Base-by-base conservation (phyloP, 495 filamentous ascomycete genomes). In the Penicillium odoratum region DNA sequence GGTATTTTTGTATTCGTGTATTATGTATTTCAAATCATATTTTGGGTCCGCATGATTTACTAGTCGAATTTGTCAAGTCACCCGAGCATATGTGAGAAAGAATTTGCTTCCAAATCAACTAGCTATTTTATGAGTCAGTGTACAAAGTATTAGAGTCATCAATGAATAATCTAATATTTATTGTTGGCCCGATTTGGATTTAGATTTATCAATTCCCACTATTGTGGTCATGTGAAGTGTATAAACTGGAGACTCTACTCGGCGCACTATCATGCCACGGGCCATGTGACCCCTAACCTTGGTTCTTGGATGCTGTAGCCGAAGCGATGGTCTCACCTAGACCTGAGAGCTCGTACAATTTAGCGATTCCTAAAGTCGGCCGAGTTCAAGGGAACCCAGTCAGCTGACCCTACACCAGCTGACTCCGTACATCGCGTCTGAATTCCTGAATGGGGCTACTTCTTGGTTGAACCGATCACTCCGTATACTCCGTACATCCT, bases 281-380 rank as follows among this genome's bases (percentile, higher is more conserved):
- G 48, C 28, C 48, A 50, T 50, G 48, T 50, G 48, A 50, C 48
- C 30, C 29, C 48, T 6, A 50, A 50, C 48, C 28, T 5, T 47
- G 44, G 44, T 47, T 47, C 21, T 15, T 40, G 2, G 18, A 13
- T 26, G 13, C 7, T 25, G 28, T 49, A 49, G 47, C 47, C 47
- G 47, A 49, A 49, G 47, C n/a, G 26, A 49, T 30, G 7, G 44
- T 47, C 44, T 47, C 21, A 47, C 44, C 18, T 40, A n/a, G 4
- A 11, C 15, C 38, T 4, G 38, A 3, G 4, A 2, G 21, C 21
- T 21, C 21, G 21, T 21, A 21, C 21, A 21, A 21, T 21, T 21
- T 1, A 21, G 21, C 21, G 21, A 15, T 15, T 40, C 38, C 38
- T 40, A 40, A 15, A 3, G 3, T 10, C 31, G 38, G 15, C 31